Evolutionary conservation across 208 protist species (phyloP), one percentile per base, ranked within the genome.

Genomic region (Chromosphaera perkinsii): DNA sequence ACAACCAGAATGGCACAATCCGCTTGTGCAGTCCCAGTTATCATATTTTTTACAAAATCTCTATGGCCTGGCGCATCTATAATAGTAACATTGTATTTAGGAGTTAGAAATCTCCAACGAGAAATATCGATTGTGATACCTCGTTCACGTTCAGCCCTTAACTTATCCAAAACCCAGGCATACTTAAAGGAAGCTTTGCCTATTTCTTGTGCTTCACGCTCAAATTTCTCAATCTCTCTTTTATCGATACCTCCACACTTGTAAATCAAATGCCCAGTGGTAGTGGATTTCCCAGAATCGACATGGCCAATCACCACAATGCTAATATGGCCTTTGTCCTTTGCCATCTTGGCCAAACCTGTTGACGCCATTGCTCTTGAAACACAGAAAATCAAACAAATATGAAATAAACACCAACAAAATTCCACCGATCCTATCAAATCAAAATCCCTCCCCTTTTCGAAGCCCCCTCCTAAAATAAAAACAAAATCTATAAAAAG

Each of bases 21-120:
- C 63, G 91, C 91, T 80, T 98, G 95, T 39, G 95, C 91, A 51
- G 95, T 93, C 73, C 96, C 97, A 59, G 93, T 95, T 78, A 99
- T 97, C 95, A 99, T 99, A 88, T 99, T 99, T 82, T 98, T 98
- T 69, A 99, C 94, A 86, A 98, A 99, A 83, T 99, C 96, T 69
- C 94, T 85, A 72, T 99, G 97, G 26, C 97, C 97, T 27, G 97
- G 97, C 76, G 95, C 97, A 85, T 99, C 97, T 77, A 99, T 98
- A 85, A 99, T 92, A 56, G 94, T 96, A 82, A 97, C 95, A 79
- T 97, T 87, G 79, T 92, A 93, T 74, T 96, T 98, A 51, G 84
- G 79, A 36, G 94, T 98, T 79, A 97, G 91, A 88, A 99, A 98
- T 84, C 98, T 93, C 84, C 79, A 96, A 85, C 54, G 90, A 88